A percentile compares a stretch with the other conserved stretches of the same genome.
These are phyloP conservation scores for Fusarium continuum DNA, from an alignment of 2,329 filamentous ascomycete species.

Conservation along the genomic window DNA sequence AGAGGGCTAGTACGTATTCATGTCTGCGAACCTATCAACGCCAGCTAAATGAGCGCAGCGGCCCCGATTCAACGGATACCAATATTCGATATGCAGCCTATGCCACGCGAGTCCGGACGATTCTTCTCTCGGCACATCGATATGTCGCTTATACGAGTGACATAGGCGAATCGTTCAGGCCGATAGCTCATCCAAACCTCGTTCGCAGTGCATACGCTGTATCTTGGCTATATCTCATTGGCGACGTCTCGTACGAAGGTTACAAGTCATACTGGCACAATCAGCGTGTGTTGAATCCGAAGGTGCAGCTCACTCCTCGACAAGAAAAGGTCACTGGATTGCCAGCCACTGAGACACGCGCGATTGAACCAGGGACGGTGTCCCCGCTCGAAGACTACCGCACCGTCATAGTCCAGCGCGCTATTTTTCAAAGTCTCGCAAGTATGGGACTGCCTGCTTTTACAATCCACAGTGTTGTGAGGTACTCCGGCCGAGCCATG, in stretches of 20 bases:
- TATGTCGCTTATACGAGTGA: conserved; percentile 98
- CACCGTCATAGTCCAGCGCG: conserved; percentile 89
- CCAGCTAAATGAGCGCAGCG: conserved; percentile 42
- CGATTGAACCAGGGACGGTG: conserved; percentile 54
- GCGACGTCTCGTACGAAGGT: conserved; percentile 91
- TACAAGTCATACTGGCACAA: conserved; percentile 95
- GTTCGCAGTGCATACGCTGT: conserved; percentile 87
- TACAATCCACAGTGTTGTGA: conserved; percentile 91
- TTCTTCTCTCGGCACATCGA: conserved; percentile 88
- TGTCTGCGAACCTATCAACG: conserved; percentile 6
- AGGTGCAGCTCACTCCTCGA: conserved; percentile 62
- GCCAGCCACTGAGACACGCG: conserved; percentile 44
- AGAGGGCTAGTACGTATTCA: conserved; percentile 75
- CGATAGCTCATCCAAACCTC: conserved; percentile 85
- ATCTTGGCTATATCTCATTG: conserved; percentile 90
- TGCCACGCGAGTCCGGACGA: conserved; percentile 82
- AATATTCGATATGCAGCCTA: conserved; percentile 93
- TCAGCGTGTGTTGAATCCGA: conserved; percentile 76
- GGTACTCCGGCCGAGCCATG: conserved; percentile 86
- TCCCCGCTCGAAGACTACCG: conserved; percentile 88
- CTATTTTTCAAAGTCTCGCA: conserved; percentile 88
- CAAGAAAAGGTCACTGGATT: conserved; percentile 61
- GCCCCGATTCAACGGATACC: conserved; percentile 81
- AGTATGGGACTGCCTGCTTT: conserved; percentile 95
- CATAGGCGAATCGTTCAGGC: conserved; percentile 95